Percentiles rank a stretch among this genome's conserved stretches.
These are phyloP conservation scores for Pythium insidiosum DNA, from an alignment of 352 stramenopile genomes.

Conservation along the genomic window DNA sequence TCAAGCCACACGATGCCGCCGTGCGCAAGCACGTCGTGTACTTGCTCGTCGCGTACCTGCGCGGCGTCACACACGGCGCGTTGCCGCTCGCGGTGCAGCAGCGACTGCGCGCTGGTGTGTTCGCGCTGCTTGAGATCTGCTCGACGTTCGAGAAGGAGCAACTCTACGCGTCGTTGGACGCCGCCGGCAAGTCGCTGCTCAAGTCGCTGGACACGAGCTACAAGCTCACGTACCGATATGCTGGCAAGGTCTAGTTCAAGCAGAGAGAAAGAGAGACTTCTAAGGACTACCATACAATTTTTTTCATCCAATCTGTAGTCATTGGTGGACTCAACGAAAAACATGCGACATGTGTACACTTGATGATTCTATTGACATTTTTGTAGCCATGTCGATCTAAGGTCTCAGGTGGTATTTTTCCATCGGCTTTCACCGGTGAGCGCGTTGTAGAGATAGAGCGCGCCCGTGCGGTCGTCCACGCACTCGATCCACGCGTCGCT, in stretches of 20 bases:
- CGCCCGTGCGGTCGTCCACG: constrained; percentile 41
- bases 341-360: too few relatives aligned
- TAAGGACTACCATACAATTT: too few relatives aligned
- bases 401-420: constrained; percentile 11
- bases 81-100: constrained; percentile 51
- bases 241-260: constrained; percentile 85
- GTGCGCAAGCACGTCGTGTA: constrained; percentile 85
- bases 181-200: constrained; percentile 77
- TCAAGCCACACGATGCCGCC: constrained; percentile 71
- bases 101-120: constrained; percentile 65
- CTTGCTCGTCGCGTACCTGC: constrained; percentile 61
- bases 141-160: constrained; percentile 83
- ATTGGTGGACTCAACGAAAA: too few relatives aligned
- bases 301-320: too few relatives aligned
- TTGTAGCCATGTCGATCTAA: too few relatives aligned
- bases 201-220: constrained; percentile 80
- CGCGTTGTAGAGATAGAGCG: constrained; percentile 69
- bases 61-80: constrained; percentile 48
- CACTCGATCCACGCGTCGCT: constrained; percentile 44
- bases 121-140: constrained; percentile 76
- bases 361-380: too few relatives aligned
- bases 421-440: constrained; percentile 65
- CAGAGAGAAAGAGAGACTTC: too few relatives aligned
- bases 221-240: constrained; percentile 83
- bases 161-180: constrained; percentile 71